Evolutionary conservation across 345 rosid genomes (phyloP).

Genomic region (Hibiscus trionum): DNA sequence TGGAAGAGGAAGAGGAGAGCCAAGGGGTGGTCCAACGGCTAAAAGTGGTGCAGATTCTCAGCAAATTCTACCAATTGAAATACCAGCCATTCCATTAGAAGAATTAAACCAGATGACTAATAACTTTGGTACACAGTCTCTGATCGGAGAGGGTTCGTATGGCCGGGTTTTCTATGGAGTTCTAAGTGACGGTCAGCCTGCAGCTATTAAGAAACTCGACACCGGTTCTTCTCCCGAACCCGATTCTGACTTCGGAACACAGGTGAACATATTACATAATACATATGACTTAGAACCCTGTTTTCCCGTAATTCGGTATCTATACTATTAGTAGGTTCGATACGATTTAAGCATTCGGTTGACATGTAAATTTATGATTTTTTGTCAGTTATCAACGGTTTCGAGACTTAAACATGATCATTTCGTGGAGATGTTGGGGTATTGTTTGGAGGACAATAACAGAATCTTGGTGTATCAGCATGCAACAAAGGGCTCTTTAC

Average conservation of each 20-base stretch:
- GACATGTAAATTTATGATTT: neutral
- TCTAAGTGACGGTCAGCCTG: constrained; percentile 36
- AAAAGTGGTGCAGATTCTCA: constrained; percentile 63
- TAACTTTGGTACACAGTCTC: constrained; percentile 74
- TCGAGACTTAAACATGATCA: constrained; percentile 85
- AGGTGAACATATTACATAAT: constrained; percentile 25
- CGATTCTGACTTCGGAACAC: constrained; percentile 74
- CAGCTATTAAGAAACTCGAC: constrained; percentile 87
- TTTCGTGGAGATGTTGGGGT: constrained; percentile 78
- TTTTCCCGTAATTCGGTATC: constrained; percentile 16
- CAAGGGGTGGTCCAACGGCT: constrained; percentile 39
- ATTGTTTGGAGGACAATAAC: constrained; percentile 69
- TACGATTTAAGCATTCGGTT: neutral
- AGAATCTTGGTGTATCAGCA: constrained; percentile 66
- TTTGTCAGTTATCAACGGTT: constrained; percentile 59
- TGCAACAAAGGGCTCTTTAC: constrained; percentile 83
- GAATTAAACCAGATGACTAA: constrained; percentile 53
- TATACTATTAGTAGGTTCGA: neutral
- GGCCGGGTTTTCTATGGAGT: constrained; percentile 82
- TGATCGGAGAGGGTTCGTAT: constrained; percentile 97
- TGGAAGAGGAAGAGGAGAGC: constrained; percentile 54
- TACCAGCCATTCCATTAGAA: constrained; percentile 56
- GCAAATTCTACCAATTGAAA: constrained; percentile 69
- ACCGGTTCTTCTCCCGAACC: constrained; percentile 68
- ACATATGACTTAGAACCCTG: constrained; percentile 66